Conservation (phyloP, 176 grass and related monocot genomes). For the Paspalum vaginatum region DNA sequence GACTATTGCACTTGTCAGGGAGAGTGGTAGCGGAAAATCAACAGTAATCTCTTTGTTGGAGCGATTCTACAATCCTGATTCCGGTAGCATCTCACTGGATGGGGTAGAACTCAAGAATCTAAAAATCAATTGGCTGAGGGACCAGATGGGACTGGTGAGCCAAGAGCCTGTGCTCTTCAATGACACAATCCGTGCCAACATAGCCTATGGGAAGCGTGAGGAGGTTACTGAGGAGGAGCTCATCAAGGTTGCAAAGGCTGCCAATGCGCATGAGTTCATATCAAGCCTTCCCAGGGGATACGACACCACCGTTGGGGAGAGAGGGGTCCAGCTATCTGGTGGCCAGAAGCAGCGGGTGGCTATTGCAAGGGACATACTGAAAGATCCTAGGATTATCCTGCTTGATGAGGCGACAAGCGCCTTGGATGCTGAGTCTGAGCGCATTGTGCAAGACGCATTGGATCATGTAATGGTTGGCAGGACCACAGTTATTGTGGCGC, state of each 20-base stretch:
- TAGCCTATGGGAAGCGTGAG: conserved; percentile 59
- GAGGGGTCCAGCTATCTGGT: conserved; percentile 67
- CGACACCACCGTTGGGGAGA: conserved; percentile 67
- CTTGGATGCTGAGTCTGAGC: conserved; percentile 73
- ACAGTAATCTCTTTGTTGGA: conserved; percentile 66
- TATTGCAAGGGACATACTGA: conserved; percentile 71
- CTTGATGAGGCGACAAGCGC: conserved; percentile 84
- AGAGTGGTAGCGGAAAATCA: conserved; percentile 79
- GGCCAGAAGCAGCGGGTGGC: conserved; percentile 81
- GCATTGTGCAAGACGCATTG: conserved; percentile 63
- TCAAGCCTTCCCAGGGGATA: conserved; percentile 72
- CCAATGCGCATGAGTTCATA: conserved; percentile 76
- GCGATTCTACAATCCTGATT: conserved; percentile 74
- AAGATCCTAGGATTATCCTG: conserved; percentile 66
- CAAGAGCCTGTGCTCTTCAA: conserved; percentile 90
- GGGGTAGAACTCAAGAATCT: conserved; percentile 61
- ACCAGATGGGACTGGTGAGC: conserved; percentile 69
- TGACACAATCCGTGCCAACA: conserved; percentile 75
- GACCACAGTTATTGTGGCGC: conserved; percentile 67
- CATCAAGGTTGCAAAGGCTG: conserved; percentile 54
- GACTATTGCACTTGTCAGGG: conserved; percentile 70
- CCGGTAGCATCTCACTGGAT: conserved; percentile 59
- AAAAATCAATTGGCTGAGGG: conserved; percentile 63
- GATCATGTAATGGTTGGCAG: conserved; percentile 68
- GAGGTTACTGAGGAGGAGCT: conserved; percentile 71